Percentiles rank a stretch among this genome's conserved stretches.
Conservation (phyloP, 148 eudicot genomes). For the Diospyros lotus region DNA sequence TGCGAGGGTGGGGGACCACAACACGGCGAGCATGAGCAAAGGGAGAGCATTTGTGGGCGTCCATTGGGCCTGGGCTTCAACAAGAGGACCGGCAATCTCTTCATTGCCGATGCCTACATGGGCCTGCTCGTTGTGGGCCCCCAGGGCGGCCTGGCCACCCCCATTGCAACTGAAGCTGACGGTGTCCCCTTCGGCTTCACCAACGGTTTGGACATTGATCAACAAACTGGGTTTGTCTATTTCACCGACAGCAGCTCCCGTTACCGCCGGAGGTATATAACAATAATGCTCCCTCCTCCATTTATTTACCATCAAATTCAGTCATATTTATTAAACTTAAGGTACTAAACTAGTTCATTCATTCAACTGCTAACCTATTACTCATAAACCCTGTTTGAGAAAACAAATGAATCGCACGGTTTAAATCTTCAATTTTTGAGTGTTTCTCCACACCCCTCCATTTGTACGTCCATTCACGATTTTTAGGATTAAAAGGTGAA, state of each 20-base stretch:
- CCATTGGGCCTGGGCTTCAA: slow-evolving; percentile 75
- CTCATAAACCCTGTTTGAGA: too few relatives aligned
- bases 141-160: slow-evolving; percentile 61
- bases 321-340: too few relatives aligned
- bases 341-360: too few relatives aligned
- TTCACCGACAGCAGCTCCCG: slow-evolving; percentile 71
- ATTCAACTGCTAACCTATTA: too few relatives aligned
- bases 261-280: slow-evolving; percentile 54
- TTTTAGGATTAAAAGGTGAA: too few relatives aligned
- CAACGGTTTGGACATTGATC: slow-evolving; percentile 70
- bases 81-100: slow-evolving; percentile 54
- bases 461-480: too few relatives aligned
- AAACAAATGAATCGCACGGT: too few relatives aligned
- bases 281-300: too few relatives aligned
- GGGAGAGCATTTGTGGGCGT: slow-evolving; percentile 70
- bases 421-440: too few relatives aligned
- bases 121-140: slow-evolving; percentile 82
- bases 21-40: slow-evolving; percentile 27
- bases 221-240: slow-evolving; percentile 46
- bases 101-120: slow-evolving; percentile 75
- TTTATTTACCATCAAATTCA: too few relatives aligned
- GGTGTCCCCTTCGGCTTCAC: slow-evolving; percentile 49
- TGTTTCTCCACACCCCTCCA: too few relatives aligned
- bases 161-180: slow-evolving; percentile 38
- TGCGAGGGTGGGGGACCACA: slow-evolving; percentile 26